Evolutionary conservation across 2,329 filamentous ascomycete genomes (phyloP).

Genomic region (Didymella pomorum): DNA sequence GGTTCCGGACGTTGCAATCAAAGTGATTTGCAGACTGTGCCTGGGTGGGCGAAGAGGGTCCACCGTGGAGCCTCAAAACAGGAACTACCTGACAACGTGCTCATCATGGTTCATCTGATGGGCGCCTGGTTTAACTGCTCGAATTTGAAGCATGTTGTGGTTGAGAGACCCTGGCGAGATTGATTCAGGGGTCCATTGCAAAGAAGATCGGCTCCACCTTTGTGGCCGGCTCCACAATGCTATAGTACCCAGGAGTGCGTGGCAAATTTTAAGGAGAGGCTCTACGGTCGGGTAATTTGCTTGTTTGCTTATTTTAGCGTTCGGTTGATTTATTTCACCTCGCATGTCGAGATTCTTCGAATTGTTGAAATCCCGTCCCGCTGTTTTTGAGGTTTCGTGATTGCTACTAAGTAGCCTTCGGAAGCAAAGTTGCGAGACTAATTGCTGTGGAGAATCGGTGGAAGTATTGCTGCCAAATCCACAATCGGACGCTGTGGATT

Average conservation of each 20-base stretch:
- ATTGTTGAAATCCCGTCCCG: background rate
- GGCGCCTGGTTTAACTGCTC: too few species aligned
- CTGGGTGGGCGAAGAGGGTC: background rate
- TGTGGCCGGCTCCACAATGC: background rate
- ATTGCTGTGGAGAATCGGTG: background rate
- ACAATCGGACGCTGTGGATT: background rate
- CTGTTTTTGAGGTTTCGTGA: too few species aligned
- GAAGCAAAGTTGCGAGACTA: background rate
- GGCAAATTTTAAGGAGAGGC: background rate
- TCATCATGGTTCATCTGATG: too few species aligned
- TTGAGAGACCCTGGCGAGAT: background rate
- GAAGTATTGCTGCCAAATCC: background rate
- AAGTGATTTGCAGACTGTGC: background rate
- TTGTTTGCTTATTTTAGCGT: background rate
- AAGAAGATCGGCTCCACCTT: background rate
- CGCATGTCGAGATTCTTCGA: background rate
- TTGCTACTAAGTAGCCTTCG: background rate
- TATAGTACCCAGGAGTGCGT: too few species aligned
- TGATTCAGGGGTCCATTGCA: background rate
- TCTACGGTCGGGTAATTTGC: background rate
- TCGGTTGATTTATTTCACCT: background rate
- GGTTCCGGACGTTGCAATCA: background rate
- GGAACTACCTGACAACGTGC: background rate
- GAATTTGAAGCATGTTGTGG: too few species aligned
- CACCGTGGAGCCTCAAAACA: background rate